Conservation (phyloP, 163 green algal genomes). For the Scenedesmus sp. region DNA sequence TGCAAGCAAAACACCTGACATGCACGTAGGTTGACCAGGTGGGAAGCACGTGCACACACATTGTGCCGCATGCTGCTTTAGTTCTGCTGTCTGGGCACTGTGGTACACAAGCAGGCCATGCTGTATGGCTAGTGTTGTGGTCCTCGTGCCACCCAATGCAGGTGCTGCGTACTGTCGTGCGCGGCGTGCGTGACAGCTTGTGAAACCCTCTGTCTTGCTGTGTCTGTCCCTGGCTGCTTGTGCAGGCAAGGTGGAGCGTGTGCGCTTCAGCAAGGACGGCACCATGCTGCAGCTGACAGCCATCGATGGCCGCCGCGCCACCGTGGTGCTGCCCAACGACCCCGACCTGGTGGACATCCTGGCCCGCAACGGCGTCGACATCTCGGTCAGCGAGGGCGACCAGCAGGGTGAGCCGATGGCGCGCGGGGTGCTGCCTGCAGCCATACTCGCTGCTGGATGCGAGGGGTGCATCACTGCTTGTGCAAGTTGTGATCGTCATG, state of each 20-base stretch:
- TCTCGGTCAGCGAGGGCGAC: conserved; percentile 97
- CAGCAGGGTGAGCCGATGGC: conserved; percentile 62
- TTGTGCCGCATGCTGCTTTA: not conserved
- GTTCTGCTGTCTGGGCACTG: too few species aligned
- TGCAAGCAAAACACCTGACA: too few species aligned
- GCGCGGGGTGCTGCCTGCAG: not conserved
- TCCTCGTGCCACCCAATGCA: too few species aligned
- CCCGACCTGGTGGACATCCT: conserved; percentile 99
- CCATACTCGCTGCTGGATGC: not conserved
- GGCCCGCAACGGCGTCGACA: conserved; percentile 98
- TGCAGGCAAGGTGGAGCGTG: conserved; percentile 97
- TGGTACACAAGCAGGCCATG: too few species aligned
- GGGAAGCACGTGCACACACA: too few species aligned
- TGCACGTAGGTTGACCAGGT: too few species aligned
- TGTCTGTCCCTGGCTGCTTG: not conserved
- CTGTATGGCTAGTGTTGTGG: too few species aligned
- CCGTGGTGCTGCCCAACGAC: conserved; percentile 98
- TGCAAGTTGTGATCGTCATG: too few species aligned
- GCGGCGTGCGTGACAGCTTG: too few species aligned
- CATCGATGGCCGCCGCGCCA: conserved; percentile 84
- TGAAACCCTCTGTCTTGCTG: too few species aligned
- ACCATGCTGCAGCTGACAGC: conserved; percentile 93
- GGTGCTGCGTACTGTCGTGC: too few species aligned
- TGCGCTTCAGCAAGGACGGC: conserved; percentile 99
- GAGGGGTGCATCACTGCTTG: too few species aligned